Base-by-base conservation (phyloP, 2,329 filamentous ascomycete species). In the Aureobasidium subglaciale region DNA sequence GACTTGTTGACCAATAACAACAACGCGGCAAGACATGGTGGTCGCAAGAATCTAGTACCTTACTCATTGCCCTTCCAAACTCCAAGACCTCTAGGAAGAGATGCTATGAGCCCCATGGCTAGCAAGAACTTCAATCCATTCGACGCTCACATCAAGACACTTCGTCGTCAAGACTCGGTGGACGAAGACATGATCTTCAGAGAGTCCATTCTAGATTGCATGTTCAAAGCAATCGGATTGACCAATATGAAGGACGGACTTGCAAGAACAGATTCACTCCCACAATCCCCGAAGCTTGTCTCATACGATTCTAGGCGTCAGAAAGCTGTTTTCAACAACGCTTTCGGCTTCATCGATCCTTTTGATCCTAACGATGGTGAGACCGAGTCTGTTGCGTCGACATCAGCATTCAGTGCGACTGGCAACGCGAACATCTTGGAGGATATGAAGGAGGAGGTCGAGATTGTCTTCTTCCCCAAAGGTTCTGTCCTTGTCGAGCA, bases 401-500 rank as follows among this genome's bases (percentile, higher is more conserved):
- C 71, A 5, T 63, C 73, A 9, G 75, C 74, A 4, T 69, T 68
- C 27, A 67, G 72, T 43, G 82, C 82, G 3, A 77, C 82, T 38
- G 78, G 80, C 3, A 80, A 82, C 0, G 82, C 84, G 0, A 88
- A 84, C 61, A 79, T 84, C 0, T 78, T 89, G 4, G 84, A 90
- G 57, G 92, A 97, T 59, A 81, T 97, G 72, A 87, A 86, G 60
- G 86, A 95, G 59, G 93, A 99, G 53, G 83, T 97, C 2, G 93
- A 99, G 67, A 96, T 99, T 61, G 93, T 99, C 5, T 97, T 88
- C 73, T 99, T 99, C 62, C 92, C 91, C 0, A 89, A 97, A 68
- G 91, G 88, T 2, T 92, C 93, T 1, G 87, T 99, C 0, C 78
- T 99, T 15, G 91, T 99, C 0, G 93, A 99, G 66, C 91, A 97